These are phyloP conservation scores for Alternaria postmessia DNA, from an alignment of 2,329 filamentous ascomycete species.

Conservation along the genomic window DNA sequence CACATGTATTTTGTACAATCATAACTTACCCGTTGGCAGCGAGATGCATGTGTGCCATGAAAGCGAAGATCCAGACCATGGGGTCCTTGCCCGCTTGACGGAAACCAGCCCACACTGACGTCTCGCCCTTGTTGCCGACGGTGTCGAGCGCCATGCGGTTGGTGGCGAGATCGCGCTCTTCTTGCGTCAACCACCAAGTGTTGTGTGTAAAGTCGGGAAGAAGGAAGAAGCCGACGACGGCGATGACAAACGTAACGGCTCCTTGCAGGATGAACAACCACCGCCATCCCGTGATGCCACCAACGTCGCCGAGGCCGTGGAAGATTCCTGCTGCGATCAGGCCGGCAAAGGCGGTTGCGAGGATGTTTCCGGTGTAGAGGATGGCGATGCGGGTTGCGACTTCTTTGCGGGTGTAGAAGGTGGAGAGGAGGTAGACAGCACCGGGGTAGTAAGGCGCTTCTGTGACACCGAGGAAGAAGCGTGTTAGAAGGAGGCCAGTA, in stretches of 20 bases:
- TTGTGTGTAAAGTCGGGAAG: conserved; percentile 51
- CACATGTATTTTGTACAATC: no score
- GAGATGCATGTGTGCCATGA: conserved; percentile 44
- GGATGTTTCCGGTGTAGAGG: conserved; percentile 52
- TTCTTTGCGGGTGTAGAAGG: conserved; percentile 51
- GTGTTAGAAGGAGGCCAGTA: conserved; percentile 53
- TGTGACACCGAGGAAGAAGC: conserved; percentile 55
- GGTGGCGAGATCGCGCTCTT: conserved; percentile 53
- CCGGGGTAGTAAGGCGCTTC: conserved; percentile 53
- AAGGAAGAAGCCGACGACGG: conserved; percentile 50
- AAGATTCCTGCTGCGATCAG: conserved; percentile 52
- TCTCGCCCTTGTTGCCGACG: conserved; percentile 56
- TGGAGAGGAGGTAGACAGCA: conserved; percentile 47
- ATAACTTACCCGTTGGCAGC: conserved; percentile 34
- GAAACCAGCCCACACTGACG: conserved; percentile 58
- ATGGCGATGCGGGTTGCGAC: conserved; percentile 61
- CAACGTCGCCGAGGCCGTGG: conserved; percentile 33
- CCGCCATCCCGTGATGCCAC: conserved; percentile 34
- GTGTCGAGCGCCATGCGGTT: conserved; percentile 57
- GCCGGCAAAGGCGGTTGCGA: conserved; percentile 54
- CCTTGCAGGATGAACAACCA: conserved; percentile 46
- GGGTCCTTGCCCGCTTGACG: conserved; percentile 61
- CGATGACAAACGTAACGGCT: conserved; percentile 43
- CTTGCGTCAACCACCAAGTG: conserved; percentile 56
- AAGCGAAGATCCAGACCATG: conserved; percentile 53